phyloP scores from a whole-genome alignment of 768 basidiomycete species.

The Cystobasidium tubakii region DNA sequence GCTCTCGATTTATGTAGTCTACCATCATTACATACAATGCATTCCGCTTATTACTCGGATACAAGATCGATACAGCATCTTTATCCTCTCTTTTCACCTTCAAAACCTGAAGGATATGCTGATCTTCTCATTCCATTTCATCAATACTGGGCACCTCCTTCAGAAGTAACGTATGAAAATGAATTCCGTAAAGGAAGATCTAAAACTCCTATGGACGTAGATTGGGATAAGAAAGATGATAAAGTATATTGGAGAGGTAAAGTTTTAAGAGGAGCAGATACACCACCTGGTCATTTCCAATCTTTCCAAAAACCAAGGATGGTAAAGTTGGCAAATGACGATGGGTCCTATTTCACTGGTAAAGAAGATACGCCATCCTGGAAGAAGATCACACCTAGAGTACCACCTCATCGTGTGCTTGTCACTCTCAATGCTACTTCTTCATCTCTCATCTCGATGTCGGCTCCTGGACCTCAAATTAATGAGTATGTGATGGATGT shows the following conservation, averaged over 20 bases:
- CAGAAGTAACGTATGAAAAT: conserved; percentile 45
- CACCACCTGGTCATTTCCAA: conserved; percentile 42
- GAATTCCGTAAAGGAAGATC: conserved; percentile 42
- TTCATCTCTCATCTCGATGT: conserved; percentile 54
- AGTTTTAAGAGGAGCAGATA: conserved; percentile 66
- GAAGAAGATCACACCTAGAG: conserved; percentile 13
- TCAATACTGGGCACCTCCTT: conserved; percentile 65
- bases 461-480: conserved; percentile 59
- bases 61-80: conserved; percentile 80
- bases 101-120: conserved; percentile 72
- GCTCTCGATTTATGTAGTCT: conserved; percentile 69
- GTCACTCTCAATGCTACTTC: conserved; percentile 51
- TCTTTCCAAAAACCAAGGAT: conserved; percentile 47
- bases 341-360: conserved; percentile 4
- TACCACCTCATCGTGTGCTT: conserved; percentile 39
- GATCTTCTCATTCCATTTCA: conserved; percentile 94
- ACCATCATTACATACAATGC: conserved; percentile 76
- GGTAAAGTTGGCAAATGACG: conserved; percentile 45
- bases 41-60: conserved; percentile 96
- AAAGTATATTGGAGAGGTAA: conserved; percentile 92
- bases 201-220: conserved; percentile 62
- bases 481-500: conserved; percentile 80
- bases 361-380: not conserved
- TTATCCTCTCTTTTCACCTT: conserved; percentile 93
- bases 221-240: conserved; percentile 82